Base-by-base conservation (phyloP, 2,329 filamentous ascomycete genomes). In the Penicillium sp. region DNA sequence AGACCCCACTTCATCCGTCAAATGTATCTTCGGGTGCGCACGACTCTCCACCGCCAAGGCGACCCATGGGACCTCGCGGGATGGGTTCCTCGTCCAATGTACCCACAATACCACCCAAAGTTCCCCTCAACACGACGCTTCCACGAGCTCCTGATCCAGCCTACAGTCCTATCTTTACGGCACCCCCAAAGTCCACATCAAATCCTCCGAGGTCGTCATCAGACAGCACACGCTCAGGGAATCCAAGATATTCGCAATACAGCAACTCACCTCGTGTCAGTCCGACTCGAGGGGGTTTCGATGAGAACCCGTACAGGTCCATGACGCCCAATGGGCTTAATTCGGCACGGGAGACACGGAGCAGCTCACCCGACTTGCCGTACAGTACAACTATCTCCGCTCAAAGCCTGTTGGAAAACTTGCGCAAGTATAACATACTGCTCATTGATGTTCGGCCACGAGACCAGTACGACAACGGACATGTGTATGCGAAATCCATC, bases 401-500 rank as follows among this genome's bases (percentile, higher is more conserved):
- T 0, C 81, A 88, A 53, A 85, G 88, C 50, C 79, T 99, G 1
- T 82, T 87, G 56, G 82, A 87, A 44, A 88, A 88, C 52, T 83
- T 96, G 71, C 78, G 66, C 61, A 81, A 67, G 56, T 91, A 75
- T 75, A 86, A 74, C 56, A 80, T 97, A 22, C 76, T 99, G 11
- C 72, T 97, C 22, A 91, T 99, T 60, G 94, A 99, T 71, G 85
- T 97, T 40, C 87, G 94, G 38, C 79, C 83, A 52, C 86, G 94
- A 24, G 84, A 89, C 49, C 84, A 89, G 8, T 99, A 90, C 67
- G 91, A 97, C 62, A 82, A 88, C 45, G 94, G 94, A 0, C 94
- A 99, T 69, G 92, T 99, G 59, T 88, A 89, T 77, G 86, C 89
- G 5, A 87, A 87, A 52, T 87, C 85, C 5, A 89, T 92, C 38